Evolutionary conservation across 352 stramenopile species (phyloP), one percentile per base, ranked within the genome.

Genomic region (Aphanomyces invadans): DNA sequence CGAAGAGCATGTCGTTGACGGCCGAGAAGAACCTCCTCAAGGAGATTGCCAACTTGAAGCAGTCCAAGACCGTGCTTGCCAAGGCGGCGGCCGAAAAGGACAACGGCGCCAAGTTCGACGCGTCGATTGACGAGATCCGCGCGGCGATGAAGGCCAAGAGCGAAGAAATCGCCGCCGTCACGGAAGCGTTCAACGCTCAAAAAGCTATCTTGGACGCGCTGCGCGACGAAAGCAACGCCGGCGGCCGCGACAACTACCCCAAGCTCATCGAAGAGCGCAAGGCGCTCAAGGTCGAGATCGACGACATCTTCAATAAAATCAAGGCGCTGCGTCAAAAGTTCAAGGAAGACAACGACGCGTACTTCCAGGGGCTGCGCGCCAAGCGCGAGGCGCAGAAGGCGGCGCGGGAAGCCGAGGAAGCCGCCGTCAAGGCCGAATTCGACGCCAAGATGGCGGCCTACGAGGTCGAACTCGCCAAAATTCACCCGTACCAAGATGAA

Each of bases 1-100:
- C 94, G 4, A 92, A 83, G 45, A 98, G 91, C 68, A 98, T 99
- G 96, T 90, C 83, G 62, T 75, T 99, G 4, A 88, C 81, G 26
- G 96, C 98, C 55, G 96, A 99, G 75, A 99, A 99, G 87, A 92
- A 90, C 53, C 79, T 99, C 29, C 94, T 99, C 71, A 98, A 98
- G 77, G 93, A 99, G 70, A 98, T 99, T 66, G 93, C 98, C 66
- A 77, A 77, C 23, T 71, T 98, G 29, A 80, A 97, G 70, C 63
- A 78, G 28, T 91, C 93, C 69, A 98, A 97, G 77, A 77, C 89
- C 19, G 83, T 92, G 63, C 82, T 97, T 32, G 76, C 79, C 64
- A 85, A 89, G 57, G 71, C 97, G 51, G 75, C 87, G 33, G 74
- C 72, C 23, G 92, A 97, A 56, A 78, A 97, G 46, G 80, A 79